Evolutionary conservation across 495 filamentous ascomycete species (phyloP).

Genomic region (Cairneyella variabilis): DNA sequence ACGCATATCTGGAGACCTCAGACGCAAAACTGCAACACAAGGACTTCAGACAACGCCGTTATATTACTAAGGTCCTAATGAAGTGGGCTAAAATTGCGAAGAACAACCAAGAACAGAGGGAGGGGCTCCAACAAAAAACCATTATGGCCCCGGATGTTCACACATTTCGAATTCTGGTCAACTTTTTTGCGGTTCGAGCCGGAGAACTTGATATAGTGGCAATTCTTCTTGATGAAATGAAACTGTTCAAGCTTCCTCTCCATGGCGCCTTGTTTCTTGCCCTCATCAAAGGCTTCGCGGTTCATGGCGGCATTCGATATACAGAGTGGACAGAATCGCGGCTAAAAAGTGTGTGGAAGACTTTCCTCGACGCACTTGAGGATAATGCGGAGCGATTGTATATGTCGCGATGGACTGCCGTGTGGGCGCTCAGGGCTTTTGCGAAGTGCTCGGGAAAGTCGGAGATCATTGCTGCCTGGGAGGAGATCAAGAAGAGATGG

Average conservation of each 20-base stretch:
- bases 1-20: constrained; percentile 38
- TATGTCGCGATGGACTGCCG: constrained; percentile 45
- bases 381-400: constrained; percentile 29
- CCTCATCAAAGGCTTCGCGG: constrained; percentile 70
- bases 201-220: constrained; percentile 56
- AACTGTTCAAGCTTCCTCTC: constrained; percentile 46
- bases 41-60: constrained; percentile 43
- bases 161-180: constrained; percentile 64
- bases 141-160: constrained; percentile 56
- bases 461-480: constrained; percentile 36
- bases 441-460: constrained; percentile 32
- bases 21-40: constrained; percentile 31
- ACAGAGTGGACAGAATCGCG: constrained; percentile 61
- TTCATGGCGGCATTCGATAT: constrained; percentile 59
- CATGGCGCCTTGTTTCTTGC: constrained; percentile 60
- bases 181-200: constrained; percentile 44
- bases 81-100: constrained; percentile 43
- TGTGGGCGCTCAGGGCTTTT: constrained; percentile 46
- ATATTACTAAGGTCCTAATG: constrained; percentile 51
- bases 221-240: constrained; percentile 64
- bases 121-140: constrained; percentile 48
- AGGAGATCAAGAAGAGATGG: constrained; percentile 23
- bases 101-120: constrained; percentile 35
- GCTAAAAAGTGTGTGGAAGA: constrained; percentile 47
- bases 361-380: constrained; percentile 40